Evolutionary conservation across 257 asterid species (phyloP).

Genomic region (Solanum peruvianum): DNA sequence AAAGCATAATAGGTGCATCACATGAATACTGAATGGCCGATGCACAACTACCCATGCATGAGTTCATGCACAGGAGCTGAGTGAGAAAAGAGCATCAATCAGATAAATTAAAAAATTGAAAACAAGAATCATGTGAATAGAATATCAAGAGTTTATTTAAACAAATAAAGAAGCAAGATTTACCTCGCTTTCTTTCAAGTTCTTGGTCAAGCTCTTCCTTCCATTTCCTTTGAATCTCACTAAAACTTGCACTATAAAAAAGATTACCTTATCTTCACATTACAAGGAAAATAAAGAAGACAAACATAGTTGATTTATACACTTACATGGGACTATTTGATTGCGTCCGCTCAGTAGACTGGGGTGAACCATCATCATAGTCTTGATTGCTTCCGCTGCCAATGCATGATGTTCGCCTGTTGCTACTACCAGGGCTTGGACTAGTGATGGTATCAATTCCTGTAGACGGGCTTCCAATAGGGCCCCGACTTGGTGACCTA

Average conservation of each 20-base stretch:
- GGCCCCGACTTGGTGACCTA: constrained; percentile 22
- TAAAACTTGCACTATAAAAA: constrained; percentile 3
- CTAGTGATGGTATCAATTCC: constrained; percentile 5
- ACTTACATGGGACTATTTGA: constrained; percentile 24
- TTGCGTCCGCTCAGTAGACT: constrained; percentile 14
- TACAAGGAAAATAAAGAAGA: not conserved
- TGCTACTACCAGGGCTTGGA: constrained; percentile 28
- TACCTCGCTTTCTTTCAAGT: constrained; percentile 37
- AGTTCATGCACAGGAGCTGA: not conserved
- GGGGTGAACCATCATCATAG: constrained; percentile 17
- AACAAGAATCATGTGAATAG: not conserved
- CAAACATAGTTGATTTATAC: not conserved
- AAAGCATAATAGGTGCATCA: not conserved
- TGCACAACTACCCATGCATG: not conserved
- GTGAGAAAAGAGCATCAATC: not conserved
- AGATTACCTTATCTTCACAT: not conserved
- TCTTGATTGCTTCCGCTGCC: constrained; percentile 7
- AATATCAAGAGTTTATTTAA: not conserved
- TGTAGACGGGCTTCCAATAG: constrained; percentile 9
- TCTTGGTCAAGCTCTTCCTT: constrained; percentile 35
- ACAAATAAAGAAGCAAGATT: not conserved
- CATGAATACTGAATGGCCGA: not conserved
- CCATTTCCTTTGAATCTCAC: constrained; percentile 34
- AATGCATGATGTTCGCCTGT: constrained; percentile 8
- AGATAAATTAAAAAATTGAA: not conserved